Evolutionary conservation across 345 rosid species (phyloP).

Genomic region (Eucalyptus guilfoylei): DNA sequence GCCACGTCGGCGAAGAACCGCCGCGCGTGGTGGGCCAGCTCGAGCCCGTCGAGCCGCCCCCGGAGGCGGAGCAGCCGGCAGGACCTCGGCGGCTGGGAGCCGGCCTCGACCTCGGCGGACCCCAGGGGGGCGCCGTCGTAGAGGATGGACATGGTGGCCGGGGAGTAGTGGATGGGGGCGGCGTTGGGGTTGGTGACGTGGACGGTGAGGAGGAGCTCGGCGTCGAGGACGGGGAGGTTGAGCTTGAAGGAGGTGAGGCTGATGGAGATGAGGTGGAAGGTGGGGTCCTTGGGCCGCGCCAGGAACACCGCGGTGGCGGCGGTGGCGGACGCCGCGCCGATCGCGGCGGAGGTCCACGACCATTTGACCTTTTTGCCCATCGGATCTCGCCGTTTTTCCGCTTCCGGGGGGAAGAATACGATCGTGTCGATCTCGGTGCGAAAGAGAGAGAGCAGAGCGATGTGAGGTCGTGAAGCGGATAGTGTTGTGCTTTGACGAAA

Average conservation of each 20-base stretch:
- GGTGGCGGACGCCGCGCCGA: constrained; percentile 60
- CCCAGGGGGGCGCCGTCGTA: constrained; percentile 83
- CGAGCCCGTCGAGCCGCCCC: constrained; percentile 62
- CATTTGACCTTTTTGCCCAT: constrained; percentile 48
- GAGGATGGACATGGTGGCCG: constrained; percentile 76
- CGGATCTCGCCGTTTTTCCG: background rate
- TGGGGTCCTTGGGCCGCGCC: constrained; percentile 80
- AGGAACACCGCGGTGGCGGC: constrained; percentile 29
- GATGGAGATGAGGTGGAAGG: constrained; percentile 72
- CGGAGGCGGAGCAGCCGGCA: constrained; percentile 56
- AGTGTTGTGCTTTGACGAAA: background rate
- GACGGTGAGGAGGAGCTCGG: constrained; percentile 64
- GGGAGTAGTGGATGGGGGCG: constrained; percentile 50
- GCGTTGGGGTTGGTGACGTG: constrained; percentile 82
- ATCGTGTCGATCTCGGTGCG: background rate
- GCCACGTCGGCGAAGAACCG: constrained; percentile 62
- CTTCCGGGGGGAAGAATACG: background rate
- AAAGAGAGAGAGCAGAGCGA: background rate
- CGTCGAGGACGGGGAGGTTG: constrained; percentile 59
- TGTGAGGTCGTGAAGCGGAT: background rate
- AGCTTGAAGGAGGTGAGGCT: constrained; percentile 67
- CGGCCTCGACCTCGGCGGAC: constrained; percentile 53
- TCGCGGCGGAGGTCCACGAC: constrained; percentile 68
- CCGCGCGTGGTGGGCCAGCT: constrained; percentile 73
- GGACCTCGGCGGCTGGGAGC: constrained; percentile 53